These are phyloP conservation scores for Talaromyces rugulosus DNA, from an alignment of 2,329 filamentous ascomycete genomes.

Conservation along the genomic window DNA sequence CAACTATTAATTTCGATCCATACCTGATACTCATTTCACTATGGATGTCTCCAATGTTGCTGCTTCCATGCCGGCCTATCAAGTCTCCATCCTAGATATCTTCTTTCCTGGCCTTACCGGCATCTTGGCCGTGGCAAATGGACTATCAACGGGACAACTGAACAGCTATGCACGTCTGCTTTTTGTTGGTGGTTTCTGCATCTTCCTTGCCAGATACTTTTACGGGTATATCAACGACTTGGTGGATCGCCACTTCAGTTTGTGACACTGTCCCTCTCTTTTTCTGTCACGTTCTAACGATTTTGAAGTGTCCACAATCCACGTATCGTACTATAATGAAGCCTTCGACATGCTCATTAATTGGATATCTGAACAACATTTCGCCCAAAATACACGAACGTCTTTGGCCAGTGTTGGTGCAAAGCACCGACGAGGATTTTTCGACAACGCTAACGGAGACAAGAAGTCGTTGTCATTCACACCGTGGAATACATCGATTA, in stretches of 20 bases:
- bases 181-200: not conserved
- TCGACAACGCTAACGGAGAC: not conserved
- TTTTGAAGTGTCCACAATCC: not conserved
- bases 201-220: not conserved
- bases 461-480: not conserved
- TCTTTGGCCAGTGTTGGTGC: not conserved
- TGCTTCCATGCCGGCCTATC: too few species aligned
- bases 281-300: not conserved
- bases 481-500: not conserved
- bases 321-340: not conserved
- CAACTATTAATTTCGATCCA: too few species aligned
- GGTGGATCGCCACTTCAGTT: not conserved
- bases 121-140: conserved; percentile 14
- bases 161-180: not conserved
- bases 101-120: conserved; percentile 18
- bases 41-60: too few species aligned
- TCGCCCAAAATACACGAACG: not conserved
- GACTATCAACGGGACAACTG: conserved; percentile 1
- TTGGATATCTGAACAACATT: not conserved
- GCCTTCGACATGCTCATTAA: not conserved
- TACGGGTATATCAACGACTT: not conserved
- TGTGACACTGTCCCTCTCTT: not conserved
- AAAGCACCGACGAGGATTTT: not conserved
- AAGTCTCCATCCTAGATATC: conserved; percentile 17
- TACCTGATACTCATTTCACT: too few species aligned